Conservation (phyloP, 2,329 filamentous ascomycete species). For the Diaporthe citriasiana region DNA sequence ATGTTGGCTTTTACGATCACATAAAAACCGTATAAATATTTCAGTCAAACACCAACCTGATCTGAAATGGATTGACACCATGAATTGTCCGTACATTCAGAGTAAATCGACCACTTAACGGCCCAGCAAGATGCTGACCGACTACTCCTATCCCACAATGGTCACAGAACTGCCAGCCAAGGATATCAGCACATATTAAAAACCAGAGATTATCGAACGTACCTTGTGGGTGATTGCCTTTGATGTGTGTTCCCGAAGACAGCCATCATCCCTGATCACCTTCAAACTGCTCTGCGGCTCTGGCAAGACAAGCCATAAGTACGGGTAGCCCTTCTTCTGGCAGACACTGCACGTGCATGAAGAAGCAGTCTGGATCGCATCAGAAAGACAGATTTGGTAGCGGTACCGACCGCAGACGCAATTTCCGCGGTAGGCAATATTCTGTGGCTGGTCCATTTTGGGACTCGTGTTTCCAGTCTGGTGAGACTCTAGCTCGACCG, state of each 20-base stretch:
- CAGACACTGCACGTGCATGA: conserved; percentile 39
- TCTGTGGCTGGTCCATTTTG: not conserved
- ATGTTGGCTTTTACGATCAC: no score
- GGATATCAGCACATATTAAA: not conserved
- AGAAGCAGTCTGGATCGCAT: conserved; percentile 1
- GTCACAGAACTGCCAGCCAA: conserved; percentile 19
- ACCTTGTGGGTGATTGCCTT: conserved; percentile 6
- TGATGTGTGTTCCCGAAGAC: conserved; percentile 9
- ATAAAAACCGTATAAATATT: no score
- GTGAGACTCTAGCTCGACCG: no score
- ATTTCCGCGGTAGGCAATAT: conserved; percentile 9
- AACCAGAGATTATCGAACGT: not conserved
- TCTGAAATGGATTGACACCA: conserved; percentile 37
- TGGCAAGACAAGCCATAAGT: conserved; percentile 36
- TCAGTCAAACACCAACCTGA: conserved; percentile 5
- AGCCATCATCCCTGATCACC: conserved; percentile 27
- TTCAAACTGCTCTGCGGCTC: not conserved
- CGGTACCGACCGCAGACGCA: conserved; percentile 12
- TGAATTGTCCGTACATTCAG: conserved; percentile 36
- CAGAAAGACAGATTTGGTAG: not conserved
- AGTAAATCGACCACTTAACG: conserved; percentile 10
- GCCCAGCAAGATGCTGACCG: conserved; percentile 8
- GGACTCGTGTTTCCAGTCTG: no score
- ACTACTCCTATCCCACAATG: conserved; percentile 15
- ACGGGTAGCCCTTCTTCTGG: conserved; percentile 41